Evolutionary conservation across 768 basidiomycete species (phyloP).

Genomic region (Lepiota brunneoincarnata): DNA sequence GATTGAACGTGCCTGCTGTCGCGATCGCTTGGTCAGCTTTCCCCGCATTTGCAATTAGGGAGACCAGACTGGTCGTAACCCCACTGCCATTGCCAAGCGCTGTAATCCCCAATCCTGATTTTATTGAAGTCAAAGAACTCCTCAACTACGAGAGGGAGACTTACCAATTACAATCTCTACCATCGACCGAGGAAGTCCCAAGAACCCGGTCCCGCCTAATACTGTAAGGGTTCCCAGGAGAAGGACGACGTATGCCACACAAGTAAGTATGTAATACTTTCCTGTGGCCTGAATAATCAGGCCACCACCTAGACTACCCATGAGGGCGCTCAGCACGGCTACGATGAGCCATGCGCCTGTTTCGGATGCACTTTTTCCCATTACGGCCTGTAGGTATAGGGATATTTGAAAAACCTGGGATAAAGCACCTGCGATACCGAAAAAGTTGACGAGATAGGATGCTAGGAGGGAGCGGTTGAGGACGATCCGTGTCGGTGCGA

Average conservation of each 20-base stretch:
- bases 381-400: conserved; percentile 58
- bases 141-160: conserved; percentile 10
- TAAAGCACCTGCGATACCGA: conserved; percentile 43
- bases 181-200: conserved; percentile 27
- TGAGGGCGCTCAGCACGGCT: conserved; percentile 40
- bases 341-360: conserved; percentile 54
- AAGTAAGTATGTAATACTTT: conserved; percentile 50
- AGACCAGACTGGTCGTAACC: conserved; percentile 55
- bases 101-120: conserved; percentile 4
- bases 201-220: conserved; percentile 37
- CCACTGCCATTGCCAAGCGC: conserved; percentile 32
- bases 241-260: conserved; percentile 36
- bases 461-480: conserved; percentile 47
- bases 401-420: conserved; percentile 51
- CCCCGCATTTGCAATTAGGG: conserved; percentile 63
- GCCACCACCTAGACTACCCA: conserved; percentile 50
- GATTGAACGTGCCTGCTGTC: conserved; percentile 46
- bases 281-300: conserved; percentile 58
- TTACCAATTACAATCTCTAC: conserved; percentile 40
- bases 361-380: conserved; percentile 41
- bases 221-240: conserved; percentile 32
- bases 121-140: not conserved
- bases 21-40: conserved; percentile 61
- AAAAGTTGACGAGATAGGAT: conserved; percentile 59
- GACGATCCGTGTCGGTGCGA: conserved; percentile 56